A percentile compares a stretch with the other conserved stretches of the same genome.
These are phyloP conservation scores for Davidsoniella australis DNA, from an alignment of 2,329 filamentous ascomycete species.

Conservation along the genomic window DNA sequence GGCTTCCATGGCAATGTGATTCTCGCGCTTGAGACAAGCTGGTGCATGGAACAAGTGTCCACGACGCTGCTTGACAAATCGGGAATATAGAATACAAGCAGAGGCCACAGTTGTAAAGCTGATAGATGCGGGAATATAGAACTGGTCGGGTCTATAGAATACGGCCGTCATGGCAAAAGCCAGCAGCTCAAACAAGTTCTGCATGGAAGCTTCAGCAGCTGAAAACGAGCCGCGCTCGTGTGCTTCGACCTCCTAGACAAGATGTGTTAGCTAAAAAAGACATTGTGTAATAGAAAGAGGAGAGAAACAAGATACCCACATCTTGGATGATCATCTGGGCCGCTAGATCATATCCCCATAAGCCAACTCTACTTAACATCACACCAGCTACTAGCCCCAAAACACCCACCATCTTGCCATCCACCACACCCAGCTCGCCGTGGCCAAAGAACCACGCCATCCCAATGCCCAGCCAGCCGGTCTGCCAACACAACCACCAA, in stretches of 20 bases:
- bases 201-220: slow-evolving; percentile 46
- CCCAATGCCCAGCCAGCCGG: slow-evolving; percentile 33
- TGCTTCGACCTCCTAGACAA: slow-evolving; percentile 32
- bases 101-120: slow-evolving; percentile 33
- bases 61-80: slow-evolving; percentile 19
- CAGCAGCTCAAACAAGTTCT: slow-evolving; percentile 53
- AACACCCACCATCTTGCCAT: slow-evolving; percentile 23
- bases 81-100: slow-evolving; percentile 18
- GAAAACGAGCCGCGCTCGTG: slow-evolving; percentile 51
- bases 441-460: slow-evolving; percentile 25
- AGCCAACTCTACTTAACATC: slow-evolving; percentile 38
- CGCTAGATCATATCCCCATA: slow-evolving; percentile 45
- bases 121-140: slow-evolving; percentile 43
- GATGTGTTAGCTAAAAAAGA: not conserved
- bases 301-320: slow-evolving; percentile 20
- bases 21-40: slow-evolving; percentile 8
- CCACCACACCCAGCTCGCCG: slow-evolving; percentile 12
- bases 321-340: slow-evolving; percentile 45
- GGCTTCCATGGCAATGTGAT: too few relatives aligned
- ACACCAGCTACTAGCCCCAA: slow-evolving; percentile 32
- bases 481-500: slow-evolving; percentile 55
- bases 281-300: not conserved
- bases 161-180: slow-evolving; percentile 50
- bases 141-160: slow-evolving; percentile 45
- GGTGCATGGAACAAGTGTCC: slow-evolving; percentile 20